phyloP scores from a whole-genome alignment of 106 monocot species.

The Gastrodia elata region DNA sequence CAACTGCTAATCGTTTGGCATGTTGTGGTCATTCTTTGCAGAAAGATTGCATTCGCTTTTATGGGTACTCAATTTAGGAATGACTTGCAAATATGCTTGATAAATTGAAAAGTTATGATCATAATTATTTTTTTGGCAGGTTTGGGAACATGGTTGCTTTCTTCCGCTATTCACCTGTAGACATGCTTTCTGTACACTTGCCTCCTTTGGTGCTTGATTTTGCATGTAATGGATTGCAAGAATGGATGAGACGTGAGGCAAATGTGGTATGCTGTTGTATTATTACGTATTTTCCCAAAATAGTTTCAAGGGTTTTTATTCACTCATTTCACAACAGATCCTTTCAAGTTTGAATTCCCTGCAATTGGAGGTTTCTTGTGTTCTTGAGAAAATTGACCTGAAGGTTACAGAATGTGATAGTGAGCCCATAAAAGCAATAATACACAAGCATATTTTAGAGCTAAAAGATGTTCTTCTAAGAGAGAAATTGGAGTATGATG shows the following conservation, averaged over 20 bases:
- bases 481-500: slow-evolving; percentile 56
- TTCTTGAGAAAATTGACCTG: slow-evolving; percentile 43
- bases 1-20: slow-evolving; percentile 79
- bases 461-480: slow-evolving; percentile 45
- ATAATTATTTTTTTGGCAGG: slow-evolving; percentile 29
- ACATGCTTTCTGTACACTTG: slow-evolving; percentile 68
- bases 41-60: slow-evolving; percentile 89
- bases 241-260: slow-evolving; percentile 52
- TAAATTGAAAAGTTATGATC: not conserved
- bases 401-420: slow-evolving; percentile 25
- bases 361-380: slow-evolving; percentile 44
- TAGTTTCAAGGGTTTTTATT: not conserved
- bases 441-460: slow-evolving; percentile 35
- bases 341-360: slow-evolving; percentile 32
- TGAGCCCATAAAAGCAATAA: slow-evolving; percentile 37
- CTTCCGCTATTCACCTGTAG: slow-evolving; percentile 73
- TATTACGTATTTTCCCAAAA: not conserved
- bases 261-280: slow-evolving; percentile 30
- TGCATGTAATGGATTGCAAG: slow-evolving; percentile 27
- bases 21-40: slow-evolving; percentile 94
- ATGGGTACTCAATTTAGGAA: slow-evolving; percentile 43
- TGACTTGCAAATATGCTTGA: not conserved
- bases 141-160: slow-evolving; percentile 85
- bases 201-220: slow-evolving; percentile 71
- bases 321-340: slow-evolving; percentile 29